A percentile compares a stretch with the other conserved stretches of the same genome.
These are phyloP conservation scores for Dactylorhiza incarnata DNA, from an alignment of 106 monocot species.

Conservation along the genomic window DNA sequence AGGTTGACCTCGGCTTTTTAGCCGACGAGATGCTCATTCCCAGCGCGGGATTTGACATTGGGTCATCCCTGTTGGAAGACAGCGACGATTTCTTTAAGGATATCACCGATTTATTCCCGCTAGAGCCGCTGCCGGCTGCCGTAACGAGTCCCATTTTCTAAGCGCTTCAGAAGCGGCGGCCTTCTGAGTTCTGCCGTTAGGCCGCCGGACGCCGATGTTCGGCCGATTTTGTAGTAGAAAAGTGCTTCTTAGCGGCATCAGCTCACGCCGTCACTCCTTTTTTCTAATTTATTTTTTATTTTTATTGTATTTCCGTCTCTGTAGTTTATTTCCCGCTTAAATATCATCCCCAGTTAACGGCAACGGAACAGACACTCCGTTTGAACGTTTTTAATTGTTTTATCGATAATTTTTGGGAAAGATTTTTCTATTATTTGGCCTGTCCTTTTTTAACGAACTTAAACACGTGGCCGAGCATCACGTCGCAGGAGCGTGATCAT, in stretches of 20 bases:
- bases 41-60: neutral
- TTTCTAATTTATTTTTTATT: neutral
- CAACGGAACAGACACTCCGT: neutral
- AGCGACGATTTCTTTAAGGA: constrained; percentile 30
- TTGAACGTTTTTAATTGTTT: neutral
- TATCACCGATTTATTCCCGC: constrained; percentile 44
- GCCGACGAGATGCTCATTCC: neutral
- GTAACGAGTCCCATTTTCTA: neutral
- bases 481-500: neutral
- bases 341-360: neutral
- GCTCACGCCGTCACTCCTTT: neutral
- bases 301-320: neutral
- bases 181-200: neutral
- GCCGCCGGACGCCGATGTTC: neutral
- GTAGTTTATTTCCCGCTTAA: neutral
- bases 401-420: neutral
- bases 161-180: neutral
- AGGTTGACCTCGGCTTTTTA: constrained; percentile 5
- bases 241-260: neutral
- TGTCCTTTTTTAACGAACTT: constrained; percentile 6
- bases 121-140: constrained; percentile 8
- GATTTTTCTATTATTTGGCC: neutral
- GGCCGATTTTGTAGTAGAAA: neutral
- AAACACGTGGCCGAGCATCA: constrained; percentile 7
- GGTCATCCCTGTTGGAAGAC: constrained; percentile 1